Conservation (phyloP, 1,284 basidiomycete species). For the Cystobasidium pallidum region DNA sequence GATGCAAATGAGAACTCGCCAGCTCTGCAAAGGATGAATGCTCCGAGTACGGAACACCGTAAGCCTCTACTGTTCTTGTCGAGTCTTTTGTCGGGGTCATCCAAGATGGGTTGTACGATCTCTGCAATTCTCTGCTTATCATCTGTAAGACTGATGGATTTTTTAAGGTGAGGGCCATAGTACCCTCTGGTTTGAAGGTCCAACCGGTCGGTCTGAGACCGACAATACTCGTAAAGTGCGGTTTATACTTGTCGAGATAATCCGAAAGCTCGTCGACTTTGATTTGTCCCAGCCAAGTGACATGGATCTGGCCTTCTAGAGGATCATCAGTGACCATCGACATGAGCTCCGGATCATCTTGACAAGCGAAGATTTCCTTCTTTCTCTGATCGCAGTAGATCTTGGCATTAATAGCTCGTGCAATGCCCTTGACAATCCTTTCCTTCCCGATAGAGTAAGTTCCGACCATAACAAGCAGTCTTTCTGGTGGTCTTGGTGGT, state of each 20-base stretch:
- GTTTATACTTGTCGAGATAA: slow-evolving; percentile 76
- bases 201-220: slow-evolving; percentile 48
- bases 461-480: slow-evolving; percentile 79
- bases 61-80: slow-evolving; percentile 49
- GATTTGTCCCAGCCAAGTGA: slow-evolving; percentile 79
- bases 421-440: slow-evolving; percentile 91
- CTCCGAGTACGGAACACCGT: slow-evolving; percentile 88
- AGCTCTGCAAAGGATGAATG: slow-evolving; percentile 93
- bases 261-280: slow-evolving; percentile 74
- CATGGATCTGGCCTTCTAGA: slow-evolving; percentile 75
- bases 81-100: slow-evolving; percentile 59
- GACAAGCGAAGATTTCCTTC: slow-evolving; percentile 74
- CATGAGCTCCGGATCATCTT: slow-evolving; percentile 80
- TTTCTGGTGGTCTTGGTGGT: slow-evolving; percentile 51
- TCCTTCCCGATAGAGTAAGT: slow-evolving; percentile 98
- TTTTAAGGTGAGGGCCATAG: slow-evolving; percentile 59
- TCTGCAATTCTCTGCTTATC: slow-evolving; percentile 48
- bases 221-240: slow-evolving; percentile 69
- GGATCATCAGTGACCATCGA: slow-evolving; percentile 77
- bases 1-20: slow-evolving; percentile 9
- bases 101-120: slow-evolving; percentile 54
- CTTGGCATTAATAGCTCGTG: slow-evolving; percentile 76
- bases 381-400: slow-evolving; percentile 89
- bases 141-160: slow-evolving; percentile 50
- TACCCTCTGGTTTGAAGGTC: slow-evolving; percentile 51